phyloP scores from a whole-genome alignment of 2,329 filamentous ascomycete genomes.

The Neonectria ditissima region DNA sequence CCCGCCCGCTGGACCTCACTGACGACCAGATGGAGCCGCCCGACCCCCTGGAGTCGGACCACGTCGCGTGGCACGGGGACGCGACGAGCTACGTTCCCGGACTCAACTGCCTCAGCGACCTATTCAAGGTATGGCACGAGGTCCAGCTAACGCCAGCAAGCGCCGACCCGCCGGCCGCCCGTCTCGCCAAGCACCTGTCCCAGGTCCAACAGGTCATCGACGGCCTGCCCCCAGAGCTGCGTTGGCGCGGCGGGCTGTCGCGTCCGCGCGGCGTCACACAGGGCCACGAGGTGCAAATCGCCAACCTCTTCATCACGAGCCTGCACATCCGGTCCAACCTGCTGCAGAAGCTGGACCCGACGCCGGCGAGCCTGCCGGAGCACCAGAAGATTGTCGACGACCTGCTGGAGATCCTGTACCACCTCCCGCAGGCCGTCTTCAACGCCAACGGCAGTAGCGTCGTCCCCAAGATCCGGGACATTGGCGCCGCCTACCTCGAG shows the following conservation, averaged over 20 bases:
- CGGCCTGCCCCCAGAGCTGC: constrained; percentile 48
- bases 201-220: constrained; percentile 48
- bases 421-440: constrained; percentile 49
- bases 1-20: constrained; percentile 43
- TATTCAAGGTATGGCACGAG: constrained; percentile 51
- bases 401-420: constrained; percentile 51
- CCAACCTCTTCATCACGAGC: constrained; percentile 53
- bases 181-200: constrained; percentile 28
- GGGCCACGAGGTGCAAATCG: constrained; percentile 53
- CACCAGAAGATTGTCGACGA: constrained; percentile 51
- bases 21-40: constrained; percentile 48
- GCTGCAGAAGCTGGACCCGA: constrained; percentile 47
- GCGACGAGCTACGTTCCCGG: constrained; percentile 49
- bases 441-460: constrained; percentile 50
- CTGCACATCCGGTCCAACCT: constrained; percentile 53
- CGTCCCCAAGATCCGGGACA: constrained; percentile 53
- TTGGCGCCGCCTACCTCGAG: constrained; percentile 51
- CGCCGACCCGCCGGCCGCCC: constrained; percentile 23
- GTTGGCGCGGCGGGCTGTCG: constrained; percentile 52
- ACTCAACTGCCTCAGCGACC: constrained; percentile 48
- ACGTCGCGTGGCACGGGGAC: constrained; percentile 49
- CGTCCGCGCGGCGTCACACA: constrained; percentile 45
- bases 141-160: constrained; percentile 34
- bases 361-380: constrained; percentile 30
- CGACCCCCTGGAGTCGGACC: background rate